phyloP scores from a whole-genome alignment of 108 stramenopile genomes.

The Nitzschia sp. region DNA sequence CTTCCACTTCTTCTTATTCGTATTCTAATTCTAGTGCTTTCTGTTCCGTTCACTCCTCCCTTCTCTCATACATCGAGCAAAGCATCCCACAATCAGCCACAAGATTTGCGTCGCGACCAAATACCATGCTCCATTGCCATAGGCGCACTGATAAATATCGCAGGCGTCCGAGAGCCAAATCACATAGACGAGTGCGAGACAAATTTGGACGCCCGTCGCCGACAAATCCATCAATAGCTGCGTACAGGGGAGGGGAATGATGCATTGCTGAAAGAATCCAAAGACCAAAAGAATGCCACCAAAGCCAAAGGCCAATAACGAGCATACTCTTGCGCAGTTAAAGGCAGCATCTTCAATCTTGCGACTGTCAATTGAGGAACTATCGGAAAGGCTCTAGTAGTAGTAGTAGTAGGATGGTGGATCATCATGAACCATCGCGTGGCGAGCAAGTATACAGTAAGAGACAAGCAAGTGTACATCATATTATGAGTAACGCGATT shows the following conservation, averaged over 20 bases:
- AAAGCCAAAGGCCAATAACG: conserved; percentile 17
- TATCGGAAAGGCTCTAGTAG: no score
- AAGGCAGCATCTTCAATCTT: conserved; percentile 11
- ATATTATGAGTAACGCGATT: no score
- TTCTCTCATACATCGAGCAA: conserved; percentile 30
- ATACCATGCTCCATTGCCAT: conserved; percentile 1
- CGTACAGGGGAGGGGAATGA: conserved; percentile 26
- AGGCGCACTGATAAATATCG: conserved; percentile 7
- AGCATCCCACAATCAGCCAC: conserved; percentile 10
- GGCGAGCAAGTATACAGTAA: no score
- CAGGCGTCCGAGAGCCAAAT: conserved; percentile 11
- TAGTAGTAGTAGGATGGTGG: no score
- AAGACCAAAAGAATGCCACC: conserved; percentile 25
- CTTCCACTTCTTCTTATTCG: background rate
- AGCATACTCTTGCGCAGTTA: background rate
- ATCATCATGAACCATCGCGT: no score
- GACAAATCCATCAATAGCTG: conserved; percentile 20
- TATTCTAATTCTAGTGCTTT: background rate
- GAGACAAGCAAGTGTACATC: no score
- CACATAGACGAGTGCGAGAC: conserved; percentile 16
- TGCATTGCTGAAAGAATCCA: conserved; percentile 34
- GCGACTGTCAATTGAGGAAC: background rate
- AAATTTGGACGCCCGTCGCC: conserved; percentile 17
- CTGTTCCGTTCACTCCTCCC: conserved; percentile 8
- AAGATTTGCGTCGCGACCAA: conserved; percentile 20